phyloP scores from a whole-genome alignment of 2,329 filamentous ascomycete species.

The Colletotrichum euphorbiae region DNA sequence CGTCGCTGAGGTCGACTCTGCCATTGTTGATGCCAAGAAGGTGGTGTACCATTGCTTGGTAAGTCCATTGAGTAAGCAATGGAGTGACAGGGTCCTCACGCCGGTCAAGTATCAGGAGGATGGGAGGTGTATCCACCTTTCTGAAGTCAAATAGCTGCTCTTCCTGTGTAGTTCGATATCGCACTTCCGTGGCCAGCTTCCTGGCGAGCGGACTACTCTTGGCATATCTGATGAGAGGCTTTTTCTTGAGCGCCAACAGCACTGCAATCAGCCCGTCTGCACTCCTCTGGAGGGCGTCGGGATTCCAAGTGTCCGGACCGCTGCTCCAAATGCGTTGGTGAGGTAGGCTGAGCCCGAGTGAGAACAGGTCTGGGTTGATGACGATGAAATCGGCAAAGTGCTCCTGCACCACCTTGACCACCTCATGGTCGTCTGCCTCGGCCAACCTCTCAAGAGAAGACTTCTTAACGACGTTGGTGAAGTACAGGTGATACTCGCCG shows the following conservation, averaged over 20 bases:
- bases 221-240: constrained; percentile 91
- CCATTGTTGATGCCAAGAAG: constrained; percentile 93
- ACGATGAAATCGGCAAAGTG: constrained; percentile 97
- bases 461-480: constrained; percentile 98
- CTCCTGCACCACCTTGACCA: constrained; percentile 93
- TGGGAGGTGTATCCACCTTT: constrained; percentile 92
- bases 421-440: constrained; percentile 97
- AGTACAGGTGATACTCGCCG: constrained; percentile 96
- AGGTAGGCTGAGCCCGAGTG: constrained; percentile 78
- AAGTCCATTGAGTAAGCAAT: constrained; percentile 96
- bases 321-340: constrained; percentile 83
- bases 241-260: constrained; percentile 93
- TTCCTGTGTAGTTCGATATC: constrained; percentile 94
- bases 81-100: constrained; percentile 96
- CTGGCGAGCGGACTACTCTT: constrained; percentile 91
- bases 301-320: constrained; percentile 88
- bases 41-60: constrained; percentile 99
- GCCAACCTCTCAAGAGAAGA: constrained; percentile 93
- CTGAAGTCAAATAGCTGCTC: constrained; percentile 97
- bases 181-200: constrained; percentile 91
- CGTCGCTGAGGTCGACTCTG: constrained; percentile 86
- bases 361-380: constrained; percentile 93
- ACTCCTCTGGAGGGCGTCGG: constrained; percentile 85
- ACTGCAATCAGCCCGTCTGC: constrained; percentile 89
- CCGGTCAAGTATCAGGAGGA: constrained; percentile 89